A percentile compares a stretch with the other conserved stretches of the same genome.
phyloP scores from a whole-genome alignment of 495 filamentous ascomycete species.

The Penicillium angulare region DNA sequence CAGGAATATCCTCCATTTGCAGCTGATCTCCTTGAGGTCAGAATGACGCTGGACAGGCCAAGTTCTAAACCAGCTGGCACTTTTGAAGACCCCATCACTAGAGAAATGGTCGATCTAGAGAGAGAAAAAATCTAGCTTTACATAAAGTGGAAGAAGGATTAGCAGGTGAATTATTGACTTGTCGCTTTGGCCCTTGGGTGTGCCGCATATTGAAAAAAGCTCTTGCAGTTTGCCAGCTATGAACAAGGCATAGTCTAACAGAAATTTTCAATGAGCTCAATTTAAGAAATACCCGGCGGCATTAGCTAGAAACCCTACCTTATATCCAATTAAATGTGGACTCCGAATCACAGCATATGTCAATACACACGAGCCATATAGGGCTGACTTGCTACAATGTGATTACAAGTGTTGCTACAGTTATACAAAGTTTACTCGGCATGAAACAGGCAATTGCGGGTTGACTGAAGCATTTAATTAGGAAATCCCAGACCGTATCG shows the following conservation, averaged over 20 bases:
- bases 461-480: conserved; percentile 41
- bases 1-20: not conserved
- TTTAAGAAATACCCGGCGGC: too few relatives aligned
- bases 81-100: not conserved
- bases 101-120: not conserved
- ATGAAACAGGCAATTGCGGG: conserved; percentile 20
- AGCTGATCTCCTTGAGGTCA: not conserved
- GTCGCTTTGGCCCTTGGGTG: too few relatives aligned
- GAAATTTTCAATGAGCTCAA: too few relatives aligned
- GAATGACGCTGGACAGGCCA: not conserved
- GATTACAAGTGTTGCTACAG: not conserved
- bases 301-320: too few relatives aligned
- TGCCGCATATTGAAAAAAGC: too few relatives aligned
- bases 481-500: conserved; percentile 43
- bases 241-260: too few relatives aligned
- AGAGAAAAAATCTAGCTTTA: not conserved
- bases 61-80: not conserved
- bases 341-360: too few relatives aligned
- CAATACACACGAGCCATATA: too few relatives aligned
- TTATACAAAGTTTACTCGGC: not conserved
- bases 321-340: too few relatives aligned
- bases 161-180: not conserved
- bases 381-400: too few relatives aligned
- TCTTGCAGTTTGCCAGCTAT: too few relatives aligned
- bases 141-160: not conserved